Evolutionary conservation across 2,329 filamentous ascomycete genomes (phyloP), one percentile per base, ranked within the genome.

Genomic region (Torrubiella hemipterigena): DNA sequence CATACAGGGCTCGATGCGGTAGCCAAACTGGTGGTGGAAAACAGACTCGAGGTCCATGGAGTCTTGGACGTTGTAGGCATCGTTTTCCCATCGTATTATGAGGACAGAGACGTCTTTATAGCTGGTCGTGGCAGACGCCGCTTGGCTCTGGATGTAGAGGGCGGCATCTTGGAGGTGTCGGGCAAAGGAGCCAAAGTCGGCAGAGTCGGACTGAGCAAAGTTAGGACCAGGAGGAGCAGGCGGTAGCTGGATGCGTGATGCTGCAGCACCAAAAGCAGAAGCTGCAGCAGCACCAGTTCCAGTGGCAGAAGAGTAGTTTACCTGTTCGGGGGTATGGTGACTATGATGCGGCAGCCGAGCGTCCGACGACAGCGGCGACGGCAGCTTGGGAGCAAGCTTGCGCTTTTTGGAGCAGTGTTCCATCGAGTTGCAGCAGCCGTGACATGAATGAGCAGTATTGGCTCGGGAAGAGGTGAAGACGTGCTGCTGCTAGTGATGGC

Each of bases 131-230:
- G 64, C 4, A 63, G 61, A 65, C 45, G 76, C 69, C 27, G 69
- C 70, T 52, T 77, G 73, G 39, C 69, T 65, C 48, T 76, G 71
- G 42, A 79, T 76, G 44, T 76, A 60, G 66, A 77, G 76, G 40
- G 74, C 73, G 30, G 73, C 74, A 63, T 78, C 74, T 48, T 79
- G 74, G 27, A 79, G 63, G 55, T 79, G 74, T 28, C 73, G 66
- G 37, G 73, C 74, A 47, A 78, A 78, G 32, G 70, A 66, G 51
- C 78, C 74, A 53, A 78, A 79, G 44, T 77, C 73, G 52, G n/a
- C n/a, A n/a, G n/a, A n/a, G n/a, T n/a, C n/a, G n/a, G n/a, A n/a
- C n/a, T n/a, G n/a, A n/a, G n/a, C n/a, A n/a, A n/a, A n/a, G n/a
- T n/a, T n/a, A 72, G 65, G 41, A 69, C 65, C 43, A 73, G 65